Evolutionary conservation across 768 basidiomycete species (phyloP).

Genomic region (Lactarius akahatsu): DNA sequence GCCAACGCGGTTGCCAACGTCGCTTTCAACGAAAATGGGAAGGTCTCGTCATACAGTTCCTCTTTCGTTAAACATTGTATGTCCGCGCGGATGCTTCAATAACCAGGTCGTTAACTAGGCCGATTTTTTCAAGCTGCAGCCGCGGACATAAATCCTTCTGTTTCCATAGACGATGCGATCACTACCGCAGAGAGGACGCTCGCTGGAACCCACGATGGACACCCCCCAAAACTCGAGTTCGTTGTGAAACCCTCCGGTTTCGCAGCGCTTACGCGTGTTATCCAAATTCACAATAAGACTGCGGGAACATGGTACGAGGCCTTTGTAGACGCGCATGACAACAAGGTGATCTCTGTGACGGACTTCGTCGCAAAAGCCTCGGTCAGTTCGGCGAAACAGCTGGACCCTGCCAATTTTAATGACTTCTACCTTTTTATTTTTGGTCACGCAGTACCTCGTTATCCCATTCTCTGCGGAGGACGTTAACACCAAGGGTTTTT

Average conservation of each 20-base stretch:
- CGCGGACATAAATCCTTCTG: constrained; percentile 38
- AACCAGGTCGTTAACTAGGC: not conserved
- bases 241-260: constrained; percentile 41
- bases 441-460: constrained; percentile 42
- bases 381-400: constrained; percentile 34
- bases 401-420: not conserved
- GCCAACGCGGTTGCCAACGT: constrained; percentile 48
- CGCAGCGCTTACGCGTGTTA: constrained; percentile 41
- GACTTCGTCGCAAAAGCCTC: constrained; percentile 52
- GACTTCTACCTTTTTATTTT: not conserved
- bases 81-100: constrained; percentile 18
- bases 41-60: constrained; percentile 45
- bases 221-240: constrained; percentile 43
- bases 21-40: constrained; percentile 43
- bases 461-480: constrained; percentile 45
- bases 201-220: constrained; percentile 43
- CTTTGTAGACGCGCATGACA: constrained; percentile 55
- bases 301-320: constrained; percentile 54
- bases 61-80: constrained; percentile 47
- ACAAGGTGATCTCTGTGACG: constrained; percentile 49
- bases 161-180: constrained; percentile 40
- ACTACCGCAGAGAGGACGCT: constrained; percentile 40
- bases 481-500: constrained; percentile 47
- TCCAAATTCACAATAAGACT: constrained; percentile 45
- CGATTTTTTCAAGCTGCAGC: constrained; percentile 18